Conservation (phyloP, 2,329 filamentous ascomycete genomes). For the Elsinoe arachidis region DNA sequence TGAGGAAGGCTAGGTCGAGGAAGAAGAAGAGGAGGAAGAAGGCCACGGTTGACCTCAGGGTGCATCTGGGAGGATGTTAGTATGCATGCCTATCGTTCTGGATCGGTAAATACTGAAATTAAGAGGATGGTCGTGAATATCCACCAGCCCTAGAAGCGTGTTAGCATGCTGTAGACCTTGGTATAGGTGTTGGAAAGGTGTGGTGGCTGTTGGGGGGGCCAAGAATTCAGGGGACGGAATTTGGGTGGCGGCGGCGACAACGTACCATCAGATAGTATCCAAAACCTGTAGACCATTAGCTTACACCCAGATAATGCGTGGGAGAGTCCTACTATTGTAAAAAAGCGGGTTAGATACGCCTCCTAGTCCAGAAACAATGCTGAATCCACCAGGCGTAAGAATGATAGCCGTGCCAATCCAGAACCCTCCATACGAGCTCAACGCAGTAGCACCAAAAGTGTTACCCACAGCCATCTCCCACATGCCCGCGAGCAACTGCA, state of each 20-base stretch:
- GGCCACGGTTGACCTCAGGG: conserved; percentile 50
- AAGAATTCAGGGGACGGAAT: neutral
- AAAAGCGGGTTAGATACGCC: conserved; percentile 30
- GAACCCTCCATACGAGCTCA: conserved; percentile 54
- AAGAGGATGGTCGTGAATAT: conserved; percentile 51
- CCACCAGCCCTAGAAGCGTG: conserved; percentile 40
- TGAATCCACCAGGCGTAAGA: conserved; percentile 44
- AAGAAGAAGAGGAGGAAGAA: conserved; percentile 52
- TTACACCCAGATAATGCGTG: too few species aligned
- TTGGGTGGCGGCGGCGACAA: neutral
- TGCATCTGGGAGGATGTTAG: conserved; percentile 19
- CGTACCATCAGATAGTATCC: conserved; percentile 49
- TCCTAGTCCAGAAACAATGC: conserved; percentile 40
- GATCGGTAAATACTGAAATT: conserved; percentile 32
- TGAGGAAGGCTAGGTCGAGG: conserved; percentile 49
- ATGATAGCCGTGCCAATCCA: conserved; percentile 55
- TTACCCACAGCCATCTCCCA: conserved; percentile 53
- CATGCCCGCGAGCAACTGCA: conserved; percentile 45
- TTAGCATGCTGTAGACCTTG: conserved; percentile 1
- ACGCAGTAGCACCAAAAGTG: conserved; percentile 54
- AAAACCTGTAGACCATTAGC: too few species aligned
- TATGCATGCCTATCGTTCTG: neutral
- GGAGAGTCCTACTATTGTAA: too few species aligned
- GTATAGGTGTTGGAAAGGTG: neutral
- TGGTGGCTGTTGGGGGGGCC: conserved; percentile 14